phyloP scores from a whole-genome alignment of 2,329 filamentous ascomycete species.

The Clarireedia monteithiana region DNA sequence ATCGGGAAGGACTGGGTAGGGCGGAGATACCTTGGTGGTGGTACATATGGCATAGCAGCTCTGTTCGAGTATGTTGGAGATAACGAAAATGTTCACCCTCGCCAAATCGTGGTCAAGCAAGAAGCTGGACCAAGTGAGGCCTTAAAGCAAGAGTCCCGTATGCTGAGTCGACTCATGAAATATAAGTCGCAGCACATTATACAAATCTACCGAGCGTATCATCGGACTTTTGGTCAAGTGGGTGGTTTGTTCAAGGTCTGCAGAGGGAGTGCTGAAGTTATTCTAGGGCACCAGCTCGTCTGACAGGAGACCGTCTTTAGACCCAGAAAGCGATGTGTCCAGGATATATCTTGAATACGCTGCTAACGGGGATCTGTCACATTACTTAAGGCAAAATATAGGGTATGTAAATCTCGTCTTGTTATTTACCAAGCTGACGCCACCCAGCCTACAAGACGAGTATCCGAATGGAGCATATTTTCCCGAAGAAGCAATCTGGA shows the following conservation, averaged over 20 bases:
- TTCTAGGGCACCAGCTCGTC: no score
- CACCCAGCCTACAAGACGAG: no score
- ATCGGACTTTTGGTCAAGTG: background rate
- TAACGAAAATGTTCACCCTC: background rate
- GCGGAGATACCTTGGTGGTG: background rate
- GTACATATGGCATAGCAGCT: background rate
- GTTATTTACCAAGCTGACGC: no score
- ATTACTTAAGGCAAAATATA: no score
- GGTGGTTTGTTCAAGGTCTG: background rate
- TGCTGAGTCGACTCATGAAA: constrained; percentile 1
- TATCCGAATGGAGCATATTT: background rate
- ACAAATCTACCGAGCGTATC: constrained; percentile 1
- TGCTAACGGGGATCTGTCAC: background rate
- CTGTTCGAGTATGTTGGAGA: background rate
- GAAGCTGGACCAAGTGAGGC: background rate
- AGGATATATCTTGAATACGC: constrained; percentile 5
- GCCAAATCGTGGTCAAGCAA: background rate
- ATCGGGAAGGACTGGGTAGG: constrained; percentile 4
- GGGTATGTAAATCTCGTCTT: no score
- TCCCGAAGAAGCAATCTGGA: background rate
- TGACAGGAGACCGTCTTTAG: no score
- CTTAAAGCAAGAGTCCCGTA: background rate
- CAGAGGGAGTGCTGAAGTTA: no score
- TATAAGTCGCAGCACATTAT: constrained; percentile 1
- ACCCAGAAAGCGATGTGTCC: background rate